phyloP scores from a whole-genome alignment of 2,329 filamentous ascomycete species.

The Cyclaneusma minus region DNA sequence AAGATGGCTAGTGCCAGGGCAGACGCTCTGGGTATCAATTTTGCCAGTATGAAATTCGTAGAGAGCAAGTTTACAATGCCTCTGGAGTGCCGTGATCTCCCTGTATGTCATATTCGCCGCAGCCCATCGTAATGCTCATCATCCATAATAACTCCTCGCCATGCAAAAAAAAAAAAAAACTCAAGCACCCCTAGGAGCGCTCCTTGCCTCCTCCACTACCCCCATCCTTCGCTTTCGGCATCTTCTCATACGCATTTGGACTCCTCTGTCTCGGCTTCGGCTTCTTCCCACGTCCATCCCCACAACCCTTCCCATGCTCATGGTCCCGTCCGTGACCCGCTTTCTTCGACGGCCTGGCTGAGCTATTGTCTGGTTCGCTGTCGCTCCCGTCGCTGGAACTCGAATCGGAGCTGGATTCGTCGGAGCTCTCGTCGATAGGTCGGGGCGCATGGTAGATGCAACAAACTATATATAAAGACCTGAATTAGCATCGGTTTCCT shows the following conservation, averaged over 20 bases:
- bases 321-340: constrained; percentile 23
- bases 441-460: constrained; percentile 93
- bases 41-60: too few species aligned
- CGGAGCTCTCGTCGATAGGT: constrained; percentile 67
- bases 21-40: too few species aligned
- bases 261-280: constrained; percentile 37
- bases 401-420: constrained; percentile 41
- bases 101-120: too few species aligned
- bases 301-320: constrained; percentile 20
- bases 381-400: constrained; percentile 37
- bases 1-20: too few species aligned
- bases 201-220: too few species aligned
- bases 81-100: too few species aligned
- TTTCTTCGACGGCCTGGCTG: constrained; percentile 20
- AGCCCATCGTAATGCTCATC: too few species aligned
- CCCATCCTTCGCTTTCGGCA: constrained; percentile 38
- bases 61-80: too few species aligned
- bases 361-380: constrained; percentile 32
- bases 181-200: too few species aligned
- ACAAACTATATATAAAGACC: constrained; percentile 51
- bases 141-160: too few species aligned
- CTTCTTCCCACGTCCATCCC: constrained; percentile 23
- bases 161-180: too few species aligned
- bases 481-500: constrained; percentile 1
- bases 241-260: constrained; percentile 71